Base-by-base conservation (phyloP, 1,284 basidiomycete genomes). In the Porogramme epimiltina region DNA sequence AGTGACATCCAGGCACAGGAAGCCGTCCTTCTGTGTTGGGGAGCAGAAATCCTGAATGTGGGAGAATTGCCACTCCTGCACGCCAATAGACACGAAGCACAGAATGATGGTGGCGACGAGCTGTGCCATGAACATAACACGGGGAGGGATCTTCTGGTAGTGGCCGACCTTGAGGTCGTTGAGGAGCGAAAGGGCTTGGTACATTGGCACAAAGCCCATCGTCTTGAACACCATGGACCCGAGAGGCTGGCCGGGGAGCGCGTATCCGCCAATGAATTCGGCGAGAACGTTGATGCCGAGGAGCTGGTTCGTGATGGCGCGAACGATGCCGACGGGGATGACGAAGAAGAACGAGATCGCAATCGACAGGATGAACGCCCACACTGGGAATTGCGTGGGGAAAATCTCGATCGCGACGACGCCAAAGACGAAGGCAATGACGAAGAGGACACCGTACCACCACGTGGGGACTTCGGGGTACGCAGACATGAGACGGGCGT, bases 211-310 rank as follows among this genome's bases (percentile, higher is more conserved):
- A 67, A 80, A 85, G n/a, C 80, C 79, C 58, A 82, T 78, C 11
- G 77, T 76, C 74, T 93, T 93, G 82, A 93, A 93, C 54, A 93
- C 73, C 80, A 91, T 87, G 65, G 89, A 86, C 39, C 90, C 90
- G 49, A 93, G 72, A 1, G 93, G 91, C 39, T 76, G 78, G 9
- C 88, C 89, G 15, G 91, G 90, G 36, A 91, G 70, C 49, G 88
- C 73, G 70, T 91, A 93, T 2, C 92, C 92, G 4, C 78, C 80
- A 47, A 94, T 68, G 53, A 94, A 70, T 67, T 95, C 91, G 41
- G 83, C 79, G 61, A 95, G 79, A 37, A 93, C 83, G 66, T 82
- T 81, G 20, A 87, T 72, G 0, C 77, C 77, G 40, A 92, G 70
- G 49, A 81, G 77, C 65, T 93, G 88, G 66, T 94, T 93, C 49